Evolutionary conservation across 2,329 filamentous ascomycete genomes (phyloP).

Genomic region (Ophiostoma triangulosporum): DNA sequence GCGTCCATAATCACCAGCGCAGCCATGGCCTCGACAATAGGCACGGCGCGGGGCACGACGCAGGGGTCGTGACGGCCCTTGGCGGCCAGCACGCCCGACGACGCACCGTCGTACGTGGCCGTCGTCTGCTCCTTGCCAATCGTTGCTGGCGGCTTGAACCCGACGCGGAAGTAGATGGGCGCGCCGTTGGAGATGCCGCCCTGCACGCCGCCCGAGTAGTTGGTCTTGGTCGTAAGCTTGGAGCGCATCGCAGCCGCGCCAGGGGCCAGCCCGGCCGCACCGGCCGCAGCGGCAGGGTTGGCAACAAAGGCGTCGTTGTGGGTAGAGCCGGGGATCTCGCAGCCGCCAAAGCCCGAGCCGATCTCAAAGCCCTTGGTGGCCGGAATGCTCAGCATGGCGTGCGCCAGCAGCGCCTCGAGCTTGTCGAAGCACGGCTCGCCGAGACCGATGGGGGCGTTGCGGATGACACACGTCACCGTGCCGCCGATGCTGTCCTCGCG

Average conservation of each 20-base stretch:
- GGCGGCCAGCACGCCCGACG: constrained; percentile 65
- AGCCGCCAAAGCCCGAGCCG: constrained; percentile 81
- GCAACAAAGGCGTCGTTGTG: constrained; percentile 84
- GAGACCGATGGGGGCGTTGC: constrained; percentile 70
- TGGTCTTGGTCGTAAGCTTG: constrained; percentile 72
- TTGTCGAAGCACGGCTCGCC: constrained; percentile 95
- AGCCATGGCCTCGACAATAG: constrained; percentile 86
- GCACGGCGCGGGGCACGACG: constrained; percentile 77
- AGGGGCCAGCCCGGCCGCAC: constrained; percentile 29
- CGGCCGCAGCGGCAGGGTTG: constrained; percentile 35
- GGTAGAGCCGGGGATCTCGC: constrained; percentile 70
- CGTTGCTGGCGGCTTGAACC: constrained; percentile 89
- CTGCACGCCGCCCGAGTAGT: constrained; percentile 90
- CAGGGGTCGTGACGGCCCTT: constrained; percentile 93
- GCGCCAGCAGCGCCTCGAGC: constrained; percentile 77
- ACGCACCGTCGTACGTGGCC: constrained; percentile 58
- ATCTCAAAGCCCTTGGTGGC: constrained; percentile 94
- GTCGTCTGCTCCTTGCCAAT: constrained; percentile 83
- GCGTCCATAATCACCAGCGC: constrained; percentile 79
- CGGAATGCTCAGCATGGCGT: constrained; percentile 91
- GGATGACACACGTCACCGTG: constrained; percentile 86
- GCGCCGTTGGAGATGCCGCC: constrained; percentile 91
- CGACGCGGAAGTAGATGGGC: constrained; percentile 86
- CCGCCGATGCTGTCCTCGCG: constrained; percentile 81
- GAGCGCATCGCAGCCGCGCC: constrained; percentile 37